Percentiles rank a stretch among this genome's conserved stretches.
These are phyloP conservation scores for Pisolithus marmoratus DNA, from an alignment of 768 basidiomycete genomes.

Conservation along the genomic window DNA sequence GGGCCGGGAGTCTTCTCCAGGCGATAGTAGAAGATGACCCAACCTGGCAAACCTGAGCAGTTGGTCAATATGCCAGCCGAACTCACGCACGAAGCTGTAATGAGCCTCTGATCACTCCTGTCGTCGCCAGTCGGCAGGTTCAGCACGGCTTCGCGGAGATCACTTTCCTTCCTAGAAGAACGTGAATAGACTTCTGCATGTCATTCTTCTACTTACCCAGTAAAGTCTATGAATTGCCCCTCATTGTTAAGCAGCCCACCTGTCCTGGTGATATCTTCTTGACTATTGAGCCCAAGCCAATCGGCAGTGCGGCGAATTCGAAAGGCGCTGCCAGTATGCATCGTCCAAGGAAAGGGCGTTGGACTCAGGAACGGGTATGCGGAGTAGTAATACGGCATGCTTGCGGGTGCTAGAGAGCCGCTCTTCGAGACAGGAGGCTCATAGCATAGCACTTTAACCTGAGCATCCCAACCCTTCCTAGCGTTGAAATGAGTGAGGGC, in stretches of 20 bases:
- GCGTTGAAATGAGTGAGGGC: not conserved
- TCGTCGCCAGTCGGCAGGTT: not conserved
- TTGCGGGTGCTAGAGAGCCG: conserved; percentile 19
- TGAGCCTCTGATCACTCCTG: conserved; percentile 9
- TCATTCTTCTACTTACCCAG: conserved; percentile 28
- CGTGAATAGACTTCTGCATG: not conserved
- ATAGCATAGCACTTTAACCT: conserved; percentile 22
- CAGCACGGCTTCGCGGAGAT: conserved; percentile 11
- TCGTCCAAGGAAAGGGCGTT: conserved; percentile 44
- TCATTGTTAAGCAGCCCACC: conserved; percentile 35
- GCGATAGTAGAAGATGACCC: conserved; percentile 55
- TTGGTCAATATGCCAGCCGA: not conserved
- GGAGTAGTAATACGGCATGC: conserved; percentile 44
- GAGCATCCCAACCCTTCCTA: conserved; percentile 13
- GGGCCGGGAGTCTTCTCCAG: conserved; percentile 28
- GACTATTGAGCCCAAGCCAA: conserved; percentile 41
- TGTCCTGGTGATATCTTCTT: conserved; percentile 31
- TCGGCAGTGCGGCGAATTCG: conserved; percentile 59
- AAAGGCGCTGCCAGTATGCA: conserved; percentile 41
- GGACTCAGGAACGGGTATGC: conserved; percentile 61
- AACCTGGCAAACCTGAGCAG: conserved; percentile 33
- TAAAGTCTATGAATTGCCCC: conserved; percentile 28
- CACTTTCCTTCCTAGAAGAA: conserved; percentile 13
- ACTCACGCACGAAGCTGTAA: conserved; percentile 39
- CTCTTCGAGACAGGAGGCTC: conserved; percentile 24